Evolutionary conservation across 2,329 filamentous ascomycete species (phyloP), one percentile per base, ranked within the genome.

Genomic region (Claviceps quebecensis): DNA sequence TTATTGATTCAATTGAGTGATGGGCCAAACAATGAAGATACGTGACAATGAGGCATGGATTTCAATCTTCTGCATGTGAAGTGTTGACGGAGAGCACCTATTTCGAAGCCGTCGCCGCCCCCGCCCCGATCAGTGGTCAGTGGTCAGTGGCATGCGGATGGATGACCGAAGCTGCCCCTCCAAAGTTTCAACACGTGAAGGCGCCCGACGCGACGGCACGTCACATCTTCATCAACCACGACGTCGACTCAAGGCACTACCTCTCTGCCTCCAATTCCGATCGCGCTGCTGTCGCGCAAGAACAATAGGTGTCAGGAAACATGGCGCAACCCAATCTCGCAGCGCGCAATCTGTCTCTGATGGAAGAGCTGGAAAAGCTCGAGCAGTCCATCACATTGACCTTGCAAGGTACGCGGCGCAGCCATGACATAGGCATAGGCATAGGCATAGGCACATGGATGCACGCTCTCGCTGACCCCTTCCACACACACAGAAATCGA

Each of bases 371-470:
- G 50, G 93, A 98, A 70, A 90, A 85, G 67, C 74, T 98, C 4
- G 93, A 98, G 67, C 93, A 98, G 66, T 94, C 88, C 22, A 97
- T 98, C 60, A 98, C 93, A 0, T 75, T 97, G 41, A 97, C 91
- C 0, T 74, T 98, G 22, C 93, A 97, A 83, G 88, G 87, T 86
- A 66, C 53, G 60, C 57, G 22, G 26, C 45, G 23, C 39, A 36
- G 19, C 17, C 26, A 29, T 23, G 41, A 8, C 16, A 26, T 44
- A 5, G 17, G 41, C 22, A 9, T 44, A 14, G 19, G 5, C 16
- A 26, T 44, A 5, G 17, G 41, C 22, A 9, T 44, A 14, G 19
- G 5, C 23, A 11, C 5, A n/a, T 47, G 9, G 4, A 11, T 39
- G 16, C 45, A 16, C 26, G 23, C 14, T 16, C 26, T 17, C 11